phyloP scores from a whole-genome alignment of 176 grass and related monocot species.

The Zea luxurians region DNA sequence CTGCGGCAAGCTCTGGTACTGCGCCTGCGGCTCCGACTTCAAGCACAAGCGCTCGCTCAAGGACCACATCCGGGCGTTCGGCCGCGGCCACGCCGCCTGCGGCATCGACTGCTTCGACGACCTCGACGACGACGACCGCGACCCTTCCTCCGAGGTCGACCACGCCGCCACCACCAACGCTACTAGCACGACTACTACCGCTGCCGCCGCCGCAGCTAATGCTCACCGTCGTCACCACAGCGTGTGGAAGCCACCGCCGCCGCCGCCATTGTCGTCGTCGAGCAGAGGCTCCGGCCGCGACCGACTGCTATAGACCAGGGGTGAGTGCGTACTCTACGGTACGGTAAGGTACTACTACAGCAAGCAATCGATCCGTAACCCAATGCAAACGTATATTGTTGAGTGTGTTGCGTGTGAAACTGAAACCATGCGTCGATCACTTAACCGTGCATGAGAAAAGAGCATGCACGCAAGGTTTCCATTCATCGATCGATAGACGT shows the following conservation, averaged over 20 bases:
- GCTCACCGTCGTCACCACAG: neutral
- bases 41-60: conserved; percentile 90
- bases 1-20: conserved; percentile 98
- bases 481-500: neutral
- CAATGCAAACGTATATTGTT: neutral
- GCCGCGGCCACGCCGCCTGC: conserved; percentile 58
- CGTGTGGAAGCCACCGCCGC: neutral
- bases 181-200: neutral
- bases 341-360: neutral
- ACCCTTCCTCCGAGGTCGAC: conserved; percentile 62
- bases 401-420: neutral
- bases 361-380: neutral
- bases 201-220: neutral
- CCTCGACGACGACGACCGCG: conserved; percentile 54
- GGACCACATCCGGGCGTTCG: conserved; percentile 80
- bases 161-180: conserved; percentile 8
- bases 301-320: neutral
- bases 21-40: conserved; percentile 86
- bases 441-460: too few relatives aligned
- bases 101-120: conserved; percentile 75
- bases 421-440: neutral
- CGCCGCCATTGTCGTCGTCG: neutral
- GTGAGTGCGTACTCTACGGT: neutral
- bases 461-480: too few relatives aligned
- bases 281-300: conserved; percentile 5